Evolutionary conservation across 441 rosid species (phyloP).

Genomic region (Breynia disticha): DNA sequence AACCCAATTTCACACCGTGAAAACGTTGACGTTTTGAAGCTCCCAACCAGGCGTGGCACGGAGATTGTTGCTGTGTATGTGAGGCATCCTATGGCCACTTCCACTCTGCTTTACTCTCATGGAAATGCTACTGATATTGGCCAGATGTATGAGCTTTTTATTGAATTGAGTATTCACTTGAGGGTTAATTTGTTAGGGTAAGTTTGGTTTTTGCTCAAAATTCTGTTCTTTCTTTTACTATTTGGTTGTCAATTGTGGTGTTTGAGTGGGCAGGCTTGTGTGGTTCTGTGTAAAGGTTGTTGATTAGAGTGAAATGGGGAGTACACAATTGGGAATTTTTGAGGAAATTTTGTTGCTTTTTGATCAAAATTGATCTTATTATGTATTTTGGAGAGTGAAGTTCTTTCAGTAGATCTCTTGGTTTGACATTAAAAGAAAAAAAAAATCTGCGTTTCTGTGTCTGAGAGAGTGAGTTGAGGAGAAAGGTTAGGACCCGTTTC

Average conservation of each 20-base stretch:
- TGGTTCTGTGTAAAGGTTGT: background rate
- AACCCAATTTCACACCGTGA: constrained; percentile 83
- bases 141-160: constrained; percentile 98
- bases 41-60: constrained; percentile 67
- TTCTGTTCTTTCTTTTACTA: background rate
- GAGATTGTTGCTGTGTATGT: constrained; percentile 82
- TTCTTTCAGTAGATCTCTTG: constrained; percentile 14
- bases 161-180: constrained; percentile 85
- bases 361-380: background rate
- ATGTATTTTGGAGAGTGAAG: background rate
- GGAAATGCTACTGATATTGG: constrained; percentile 99
- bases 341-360: constrained; percentile 6
- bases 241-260: background rate
- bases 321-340: constrained; percentile 1
- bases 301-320: background rate
- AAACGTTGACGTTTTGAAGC: constrained; percentile 66
- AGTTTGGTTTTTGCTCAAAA: constrained; percentile 1
- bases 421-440: background rate
- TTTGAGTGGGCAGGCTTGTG: background rate
- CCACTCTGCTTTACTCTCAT: constrained; percentile 87
- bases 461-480: too few species aligned
- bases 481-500: too few species aligned
- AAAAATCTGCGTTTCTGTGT: too few species aligned
- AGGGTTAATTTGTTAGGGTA: constrained; percentile 96
- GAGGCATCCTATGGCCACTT: constrained; percentile 78